Evolutionary conservation across 116 monocot genomes (phyloP), one percentile per base, ranked within the genome.

Genomic region (Iris pallida): DNA sequence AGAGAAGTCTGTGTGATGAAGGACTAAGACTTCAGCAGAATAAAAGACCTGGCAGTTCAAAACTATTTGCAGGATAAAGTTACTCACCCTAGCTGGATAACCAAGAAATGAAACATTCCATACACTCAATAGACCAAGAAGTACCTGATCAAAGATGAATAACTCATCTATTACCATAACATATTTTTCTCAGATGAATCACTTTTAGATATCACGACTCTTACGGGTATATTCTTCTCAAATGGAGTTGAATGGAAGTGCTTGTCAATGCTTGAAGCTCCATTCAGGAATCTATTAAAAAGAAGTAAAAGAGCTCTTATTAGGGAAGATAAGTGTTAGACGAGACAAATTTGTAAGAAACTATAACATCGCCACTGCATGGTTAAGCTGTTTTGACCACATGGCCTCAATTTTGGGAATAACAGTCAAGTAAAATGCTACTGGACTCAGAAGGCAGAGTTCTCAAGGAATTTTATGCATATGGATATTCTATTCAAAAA

Each of bases 21-120:
- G n/a, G n/a, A n/a, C n/a, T n/a, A n/a, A n/a, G n/a, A n/a, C n/a
- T n/a, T n/a, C n/a, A n/a, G n/a, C n/a, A n/a, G n/a, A n/a, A 42
- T 5, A 13, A 53, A 61, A 65, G 11, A 68, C 4, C 45, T 19
- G 61, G 43, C 11, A 63, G 16, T 47, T 15, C 13, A 66, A 61
- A 20, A 55, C 57, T 54, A 43, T 7, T 20, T 68, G 43, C 9
- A 58, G 5, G 47, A 60, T n/a, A 44, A 4, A 67, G 53, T 48
- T 61, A 73, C 92, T 81, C 74, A 96, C 96, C 82, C 96, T 85
- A 47, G 92, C 87, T 58, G 96, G 92, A 75, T 89, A 96, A 53
- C 85, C 89, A 70, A 85, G 84, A 81, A 96, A 96, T 20, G 96
- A 78, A 60, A 85, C 87, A 85, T 96, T 96, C 96, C 96, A 96